Conservation (phyloP, 331 rosid species). For the Arachis monticola region DNA sequence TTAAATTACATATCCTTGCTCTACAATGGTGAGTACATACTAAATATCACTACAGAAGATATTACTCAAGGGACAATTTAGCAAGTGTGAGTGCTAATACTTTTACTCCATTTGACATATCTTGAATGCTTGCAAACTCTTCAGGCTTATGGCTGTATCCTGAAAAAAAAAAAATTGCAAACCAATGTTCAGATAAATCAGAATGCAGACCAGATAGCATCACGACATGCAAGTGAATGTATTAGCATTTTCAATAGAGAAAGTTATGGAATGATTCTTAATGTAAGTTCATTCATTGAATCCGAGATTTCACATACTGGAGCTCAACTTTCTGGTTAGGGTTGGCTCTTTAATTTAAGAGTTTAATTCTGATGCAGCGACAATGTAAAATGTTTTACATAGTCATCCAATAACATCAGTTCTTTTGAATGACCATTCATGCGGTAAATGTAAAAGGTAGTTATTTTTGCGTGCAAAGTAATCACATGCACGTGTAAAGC, state of each 20-base stretch:
- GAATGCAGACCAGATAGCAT: neutral
- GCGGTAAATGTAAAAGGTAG: no score
- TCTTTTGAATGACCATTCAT: no score
- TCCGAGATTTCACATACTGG: neutral
- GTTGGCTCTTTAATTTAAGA: conserved; percentile 3
- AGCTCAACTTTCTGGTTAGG: conserved; percentile 16
- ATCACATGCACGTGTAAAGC: no score
- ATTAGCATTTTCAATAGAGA: neutral
- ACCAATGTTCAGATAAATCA: neutral
- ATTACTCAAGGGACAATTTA: conserved; percentile 72
- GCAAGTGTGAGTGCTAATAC: conserved; percentile 84
- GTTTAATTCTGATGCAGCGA: no score
- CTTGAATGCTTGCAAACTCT: conserved; percentile 70
- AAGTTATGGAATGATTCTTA: neutral
- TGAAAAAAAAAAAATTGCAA: conserved; percentile 45
- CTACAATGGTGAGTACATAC: conserved; percentile 17
- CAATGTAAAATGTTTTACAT: no score
- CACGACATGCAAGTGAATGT: conserved; percentile 18
- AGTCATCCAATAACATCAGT: no score
- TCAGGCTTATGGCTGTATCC: conserved; percentile 99
- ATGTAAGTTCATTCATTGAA: neutral
- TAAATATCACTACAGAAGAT: conserved; percentile 32
- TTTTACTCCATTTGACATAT: conserved; percentile 84
- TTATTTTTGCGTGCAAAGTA: no score
- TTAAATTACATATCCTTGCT: conserved; percentile 35